Evolutionary conservation across 768 basidiomycete species (phyloP).

Genomic region (Trichaptum fuscoviolaceum): DNA sequence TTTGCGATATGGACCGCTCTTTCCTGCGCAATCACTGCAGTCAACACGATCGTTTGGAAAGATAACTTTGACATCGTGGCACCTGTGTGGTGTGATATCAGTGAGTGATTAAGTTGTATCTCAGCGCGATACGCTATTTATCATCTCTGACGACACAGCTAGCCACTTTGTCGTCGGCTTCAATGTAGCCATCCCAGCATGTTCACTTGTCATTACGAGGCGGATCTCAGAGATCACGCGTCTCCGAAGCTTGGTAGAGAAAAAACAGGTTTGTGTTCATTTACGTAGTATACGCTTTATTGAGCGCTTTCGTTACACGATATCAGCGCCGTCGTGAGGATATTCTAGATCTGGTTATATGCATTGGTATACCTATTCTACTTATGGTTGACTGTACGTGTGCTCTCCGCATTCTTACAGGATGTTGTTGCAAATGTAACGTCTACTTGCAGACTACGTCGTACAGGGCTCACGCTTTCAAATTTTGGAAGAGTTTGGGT

Average conservation of each 20-base stretch:
- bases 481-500: conserved; percentile 36
- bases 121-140: background rate
- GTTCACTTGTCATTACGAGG: conserved; percentile 42
- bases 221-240: conserved; percentile 45
- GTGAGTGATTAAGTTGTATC: conserved; percentile 19
- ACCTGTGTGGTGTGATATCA: conserved; percentile 49
- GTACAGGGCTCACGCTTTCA: conserved; percentile 42
- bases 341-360: conserved; percentile 31
- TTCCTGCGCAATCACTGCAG: conserved; percentile 22
- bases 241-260: conserved; percentile 45
- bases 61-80: conserved; percentile 23
- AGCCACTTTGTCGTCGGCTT: conserved; percentile 31
- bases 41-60: conserved; percentile 36
- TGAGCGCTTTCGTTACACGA: conserved; percentile 12
- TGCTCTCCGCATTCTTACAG: background rate
- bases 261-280: conserved; percentile 30
- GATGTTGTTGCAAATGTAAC: background rate
- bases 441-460: conserved; percentile 25
- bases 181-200: conserved; percentile 32
- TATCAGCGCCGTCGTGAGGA: conserved; percentile 19
- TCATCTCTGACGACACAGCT: conserved; percentile 22
- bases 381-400: conserved; percentile 26
- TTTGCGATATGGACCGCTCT: conserved; percentile 28
- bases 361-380: conserved; percentile 26
- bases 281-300: background rate